Conservation (phyloP, 495 filamentous ascomycete species). For the Evernia prunastri region DNA sequence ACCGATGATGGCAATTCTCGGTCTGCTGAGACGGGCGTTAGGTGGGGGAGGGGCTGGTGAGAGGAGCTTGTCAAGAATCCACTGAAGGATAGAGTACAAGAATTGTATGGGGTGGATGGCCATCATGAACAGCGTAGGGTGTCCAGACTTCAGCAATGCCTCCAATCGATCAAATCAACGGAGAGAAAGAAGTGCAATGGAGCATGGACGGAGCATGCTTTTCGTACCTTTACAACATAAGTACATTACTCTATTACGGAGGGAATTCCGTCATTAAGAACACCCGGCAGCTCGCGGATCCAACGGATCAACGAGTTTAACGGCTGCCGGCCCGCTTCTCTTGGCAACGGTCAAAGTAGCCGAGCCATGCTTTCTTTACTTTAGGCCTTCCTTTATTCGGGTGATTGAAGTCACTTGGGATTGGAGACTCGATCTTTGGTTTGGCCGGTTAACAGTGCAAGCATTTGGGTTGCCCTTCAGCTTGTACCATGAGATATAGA, state of each 20-base stretch:
- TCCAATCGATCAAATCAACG: neutral
- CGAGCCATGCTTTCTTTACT: neutral
- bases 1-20: constrained; percentile 74
- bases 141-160: neutral
- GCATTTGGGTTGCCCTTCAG: too few relatives aligned
- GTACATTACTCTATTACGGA: too few relatives aligned
- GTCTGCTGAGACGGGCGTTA: constrained; percentile 42
- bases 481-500: too few relatives aligned
- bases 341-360: neutral
- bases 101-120: constrained; percentile 20
- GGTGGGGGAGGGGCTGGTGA: constrained; percentile 62
- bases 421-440: too few relatives aligned
- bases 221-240: too few relatives aligned
- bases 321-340: constrained; percentile 4
- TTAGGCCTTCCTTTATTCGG: neutral
- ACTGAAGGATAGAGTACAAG: constrained; percentile 62
- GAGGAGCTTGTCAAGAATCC: constrained; percentile 56
- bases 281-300: neutral
- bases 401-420: too few relatives aligned
- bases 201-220: too few relatives aligned
- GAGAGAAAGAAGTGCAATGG: neutral
- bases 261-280: too few relatives aligned
- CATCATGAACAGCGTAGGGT: constrained; percentile 3
- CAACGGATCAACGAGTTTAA: too few relatives aligned
- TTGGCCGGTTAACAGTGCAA: too few relatives aligned